Base-by-base conservation (phyloP, 106 monocot species). In the Dendrobium catenatum region DNA sequence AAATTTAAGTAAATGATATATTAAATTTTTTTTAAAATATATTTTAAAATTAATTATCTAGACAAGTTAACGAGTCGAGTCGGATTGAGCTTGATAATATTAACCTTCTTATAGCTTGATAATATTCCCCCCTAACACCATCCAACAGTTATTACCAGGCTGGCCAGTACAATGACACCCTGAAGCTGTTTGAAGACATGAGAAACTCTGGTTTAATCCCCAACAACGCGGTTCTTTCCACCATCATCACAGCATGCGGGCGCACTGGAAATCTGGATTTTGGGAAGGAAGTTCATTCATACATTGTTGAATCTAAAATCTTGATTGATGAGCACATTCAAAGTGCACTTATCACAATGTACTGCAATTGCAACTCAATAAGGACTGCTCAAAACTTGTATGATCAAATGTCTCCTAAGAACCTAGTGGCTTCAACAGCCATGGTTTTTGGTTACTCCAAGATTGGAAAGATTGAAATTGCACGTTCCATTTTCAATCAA, bases 131-230 rank as follows among this genome's bases (percentile, higher is more conserved):
- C 83, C 79, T 79, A 74, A 84, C 55, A 29, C 37, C 59, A 24
- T 20, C 56, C 26, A 64, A 77, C 86, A 96, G 96, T 55, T 94
- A 89, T 76, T 90, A 82, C 77, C 91, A 89, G 87, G 54, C 78
- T 76, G 90, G 87, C 17, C 55, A 41, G 29, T 93, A 94, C 77
- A 59, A 84, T 5, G 90, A 92, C 72, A 88, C 90, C 78, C 85
- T 96, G 46, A 42, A 46, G 73, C 85, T 94, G 46, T 96, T 91
- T 82, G 86, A 88, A 20, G 89, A 82, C 18, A 89, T 93, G 93
- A 82, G 77, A 78, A 80, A 67, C 31, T 82, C 83, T 3, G 79
- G 78, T 26, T n/a, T 81, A 15, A 74, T 75, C 10, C 84, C 86
- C 42, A 86, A 91, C 31, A 77, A 81, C 37, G 73, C 86, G 27